Evolutionary conservation across 225 moss, liverwort and hornwort genomes (phyloP).

Genomic region (Asterella californica): DNA sequence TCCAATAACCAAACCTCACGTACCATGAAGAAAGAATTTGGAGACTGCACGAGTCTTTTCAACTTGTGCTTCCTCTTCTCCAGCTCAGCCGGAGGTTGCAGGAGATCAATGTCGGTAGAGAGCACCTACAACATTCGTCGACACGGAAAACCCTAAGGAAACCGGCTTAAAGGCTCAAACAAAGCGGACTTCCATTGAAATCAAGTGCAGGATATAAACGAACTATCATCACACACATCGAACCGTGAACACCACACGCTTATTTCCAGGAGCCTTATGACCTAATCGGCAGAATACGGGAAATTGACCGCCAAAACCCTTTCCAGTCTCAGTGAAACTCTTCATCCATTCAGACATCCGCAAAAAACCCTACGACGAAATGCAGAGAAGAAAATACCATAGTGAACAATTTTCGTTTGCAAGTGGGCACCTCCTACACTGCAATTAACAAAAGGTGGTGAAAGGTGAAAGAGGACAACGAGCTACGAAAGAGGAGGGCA

Average conservation of each 20-base stretch:
- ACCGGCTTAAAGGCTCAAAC: too few relatives aligned
- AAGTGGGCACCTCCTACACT: neutral
- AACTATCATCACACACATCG: neutral
- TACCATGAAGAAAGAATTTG: conserved; percentile 42
- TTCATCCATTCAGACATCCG: neutral
- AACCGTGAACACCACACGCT: neutral
- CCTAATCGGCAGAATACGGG: too few relatives aligned
- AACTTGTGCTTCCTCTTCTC: conserved; percentile 44
- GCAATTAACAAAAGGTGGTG: neutral
- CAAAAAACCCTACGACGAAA: neutral
- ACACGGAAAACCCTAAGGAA: neutral
- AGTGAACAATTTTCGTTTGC: conserved; percentile 8
- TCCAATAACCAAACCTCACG: too few relatives aligned
- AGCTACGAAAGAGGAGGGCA: neutral
- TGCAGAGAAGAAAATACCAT: too few relatives aligned
- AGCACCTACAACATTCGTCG: conserved; percentile 36
- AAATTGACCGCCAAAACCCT: too few relatives aligned
- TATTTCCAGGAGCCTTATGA: too few relatives aligned
- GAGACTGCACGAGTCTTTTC: conserved; percentile 42
- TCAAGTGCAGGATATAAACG: neutral
- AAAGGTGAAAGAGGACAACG: conserved; percentile 5
- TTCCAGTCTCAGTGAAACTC: neutral
- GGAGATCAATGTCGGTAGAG: conserved; percentile 35
- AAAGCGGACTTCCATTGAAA: neutral
- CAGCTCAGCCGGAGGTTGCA: conserved; percentile 35